Conservation (phyloP, 306 rosid species). For the Lagenaria siceraria region DNA sequence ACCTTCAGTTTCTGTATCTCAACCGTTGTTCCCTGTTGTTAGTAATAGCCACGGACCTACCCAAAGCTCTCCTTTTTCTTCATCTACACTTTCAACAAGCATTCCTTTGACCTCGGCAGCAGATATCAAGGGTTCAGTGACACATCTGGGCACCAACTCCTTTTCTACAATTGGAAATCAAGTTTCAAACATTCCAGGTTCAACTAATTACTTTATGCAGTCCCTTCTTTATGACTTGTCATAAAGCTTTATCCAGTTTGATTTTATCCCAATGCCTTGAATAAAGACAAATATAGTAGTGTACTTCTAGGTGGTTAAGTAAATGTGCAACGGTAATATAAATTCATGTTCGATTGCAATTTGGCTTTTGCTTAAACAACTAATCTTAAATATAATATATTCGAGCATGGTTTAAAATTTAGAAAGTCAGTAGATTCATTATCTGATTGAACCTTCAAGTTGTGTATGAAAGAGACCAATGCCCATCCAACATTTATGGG, state of each 20-base stretch:
- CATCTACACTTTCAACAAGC: constrained; percentile 40
- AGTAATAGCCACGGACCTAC: constrained; percentile 43
- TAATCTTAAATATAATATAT: not conserved
- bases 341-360: not conserved
- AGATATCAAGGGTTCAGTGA: constrained; percentile 32
- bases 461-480: not conserved
- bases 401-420: not conserved
- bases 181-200: constrained; percentile 41
- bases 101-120: constrained; percentile 32
- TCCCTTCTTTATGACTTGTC: not conserved
- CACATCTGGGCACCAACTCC: constrained; percentile 36
- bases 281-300: not conserved
- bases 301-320: not conserved
- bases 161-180: constrained; percentile 31
- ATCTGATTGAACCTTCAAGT: not conserved
- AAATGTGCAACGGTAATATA: not conserved
- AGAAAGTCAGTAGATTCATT: not conserved
- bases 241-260: not conserved
- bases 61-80: constrained; percentile 57
- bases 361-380: not conserved
- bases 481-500: not conserved
- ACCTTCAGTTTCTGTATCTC: constrained; percentile 60
- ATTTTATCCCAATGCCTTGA: not conserved
- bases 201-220: not conserved
- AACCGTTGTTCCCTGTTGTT: constrained; percentile 96